These are phyloP conservation scores for Haplosporangium sp. DNA, from an alignment of 371 early-diverging fungal genomes.

Conservation along the genomic window DNA sequence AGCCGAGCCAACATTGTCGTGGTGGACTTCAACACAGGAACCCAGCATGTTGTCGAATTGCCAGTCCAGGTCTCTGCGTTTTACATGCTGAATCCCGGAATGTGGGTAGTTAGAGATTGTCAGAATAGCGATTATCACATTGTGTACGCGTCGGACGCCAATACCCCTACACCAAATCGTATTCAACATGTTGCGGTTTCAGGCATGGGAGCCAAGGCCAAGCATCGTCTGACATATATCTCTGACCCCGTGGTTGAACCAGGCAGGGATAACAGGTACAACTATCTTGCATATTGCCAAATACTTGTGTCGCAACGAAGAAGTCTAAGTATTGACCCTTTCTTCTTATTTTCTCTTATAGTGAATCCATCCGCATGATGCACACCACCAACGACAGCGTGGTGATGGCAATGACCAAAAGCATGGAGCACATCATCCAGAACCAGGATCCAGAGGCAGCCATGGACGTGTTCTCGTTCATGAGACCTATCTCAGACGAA, in stretches of 20 bases:
- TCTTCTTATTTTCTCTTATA: neutral
- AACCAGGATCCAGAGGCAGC: conserved; percentile 39
- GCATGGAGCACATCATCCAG: conserved; percentile 37
- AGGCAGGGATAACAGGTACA: conserved; percentile 34
- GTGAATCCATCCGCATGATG: conserved; percentile 42
- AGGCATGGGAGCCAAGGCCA: conserved; percentile 46
- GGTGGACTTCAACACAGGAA: conserved; percentile 69
- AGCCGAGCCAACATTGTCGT: conserved; percentile 65
- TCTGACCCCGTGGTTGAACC: conserved; percentile 35
- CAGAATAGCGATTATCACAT: conserved; percentile 60
- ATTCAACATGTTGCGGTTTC: conserved; percentile 47
- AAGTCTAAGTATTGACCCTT: neutral
- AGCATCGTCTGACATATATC: conserved; percentile 49
- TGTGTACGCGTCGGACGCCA: conserved; percentile 51
- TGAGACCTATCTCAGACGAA: conserved; percentile 54
- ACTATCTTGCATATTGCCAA: no score
- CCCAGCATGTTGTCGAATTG: conserved; percentile 63
- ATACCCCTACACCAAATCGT: conserved; percentile 28
- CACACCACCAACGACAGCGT: conserved; percentile 53
- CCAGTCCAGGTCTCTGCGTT: conserved; percentile 63
- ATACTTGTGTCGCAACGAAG: no score
- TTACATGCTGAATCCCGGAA: conserved; percentile 59
- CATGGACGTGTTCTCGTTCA: conserved; percentile 56
- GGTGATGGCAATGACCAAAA: conserved; percentile 43
- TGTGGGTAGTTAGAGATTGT: conserved; percentile 72